These are phyloP conservation scores for Lipomyces yamanashiensis DNA, from an alignment of 805 yeast species.

Conservation along the genomic window DNA sequence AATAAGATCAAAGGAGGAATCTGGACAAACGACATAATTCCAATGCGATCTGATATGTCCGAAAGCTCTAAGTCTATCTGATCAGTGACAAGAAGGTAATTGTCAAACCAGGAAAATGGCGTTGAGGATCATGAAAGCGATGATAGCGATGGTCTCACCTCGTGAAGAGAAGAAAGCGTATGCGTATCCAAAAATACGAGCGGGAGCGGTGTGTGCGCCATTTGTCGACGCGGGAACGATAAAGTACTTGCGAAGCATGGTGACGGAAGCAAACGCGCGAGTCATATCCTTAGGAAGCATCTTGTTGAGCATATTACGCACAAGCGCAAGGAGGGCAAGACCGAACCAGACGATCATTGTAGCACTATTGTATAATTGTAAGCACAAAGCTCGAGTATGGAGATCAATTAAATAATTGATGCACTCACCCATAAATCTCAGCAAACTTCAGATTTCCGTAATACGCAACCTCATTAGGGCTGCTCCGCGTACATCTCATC, in stretches of 20 bases:
- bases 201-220: slow-evolving; percentile 39
- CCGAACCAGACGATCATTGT: slow-evolving; percentile 19
- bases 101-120: slow-evolving; percentile 16
- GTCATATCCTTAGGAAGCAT: slow-evolving; percentile 31
- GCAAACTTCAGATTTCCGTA: slow-evolving; percentile 1
- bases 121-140: slow-evolving; percentile 12
- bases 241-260: slow-evolving; percentile 36
- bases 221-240: slow-evolving; percentile 42
- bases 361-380: slow-evolving; percentile 6
- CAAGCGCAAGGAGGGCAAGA: background rate
- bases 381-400: no score
- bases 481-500: background rate
- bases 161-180: slow-evolving; percentile 26
- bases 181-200: slow-evolving; percentile 23
- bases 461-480: background rate
- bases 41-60: slow-evolving; percentile 36
- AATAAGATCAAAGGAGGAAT: slow-evolving; percentile 64
- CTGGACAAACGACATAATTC: slow-evolving; percentile 36
- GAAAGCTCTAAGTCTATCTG: no score
- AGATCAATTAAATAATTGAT: no score
- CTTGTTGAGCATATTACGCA: background rate
- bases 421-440: slow-evolving; percentile 15
- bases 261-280: background rate
- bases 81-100: slow-evolving; percentile 6
- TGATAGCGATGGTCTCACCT: slow-evolving; percentile 14